A percentile compares a stretch with the other conserved stretches of the same genome.
phyloP scores from a whole-genome alignment of 495 filamentous ascomycete species.

The Delitschia confertaspora region DNA sequence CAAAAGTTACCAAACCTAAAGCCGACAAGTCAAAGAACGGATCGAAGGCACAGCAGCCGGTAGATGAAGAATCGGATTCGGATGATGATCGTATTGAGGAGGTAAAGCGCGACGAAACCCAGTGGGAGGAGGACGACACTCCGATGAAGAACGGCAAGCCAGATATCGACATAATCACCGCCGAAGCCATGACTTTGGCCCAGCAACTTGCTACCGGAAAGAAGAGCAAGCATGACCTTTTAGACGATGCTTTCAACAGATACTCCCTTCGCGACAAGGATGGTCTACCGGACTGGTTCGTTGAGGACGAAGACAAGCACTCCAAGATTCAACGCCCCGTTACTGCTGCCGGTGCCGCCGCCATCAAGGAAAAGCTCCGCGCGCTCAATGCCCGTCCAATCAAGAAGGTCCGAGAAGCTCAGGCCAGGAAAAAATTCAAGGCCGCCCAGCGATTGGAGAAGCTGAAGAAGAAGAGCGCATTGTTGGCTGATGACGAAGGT shows the following conservation, averaged over 20 bases:
- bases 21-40: neutral
- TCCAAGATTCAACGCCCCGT: conserved; percentile 78
- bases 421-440: conserved; percentile 94
- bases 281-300: conserved; percentile 95
- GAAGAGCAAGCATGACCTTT: conserved; percentile 62
- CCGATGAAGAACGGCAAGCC: conserved; percentile 38
- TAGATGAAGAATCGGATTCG: conserved; percentile 35
- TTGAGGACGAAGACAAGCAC: conserved; percentile 83
- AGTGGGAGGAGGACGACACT: conserved; percentile 60
- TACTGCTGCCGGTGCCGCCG: conserved; percentile 75
- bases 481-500: conserved; percentile 77
- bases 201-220: conserved; percentile 82
- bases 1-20: conserved; percentile 1
- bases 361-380: conserved; percentile 91
- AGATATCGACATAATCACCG: conserved; percentile 98
- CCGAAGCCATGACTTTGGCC: conserved; percentile 97
- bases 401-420: conserved; percentile 97
- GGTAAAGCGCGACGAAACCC: conserved; percentile 51
- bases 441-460: conserved; percentile 84
- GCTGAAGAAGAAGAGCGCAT: conserved; percentile 84
- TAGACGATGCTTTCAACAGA: conserved; percentile 91
- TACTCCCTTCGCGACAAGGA: conserved; percentile 83
- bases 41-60: conserved; percentile 29
- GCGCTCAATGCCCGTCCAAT: conserved; percentile 94
- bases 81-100: conserved; percentile 38